Evolutionary conservation across 2,329 filamentous ascomycete genomes (phyloP).

Genomic region (Bertia moriformis): DNA sequence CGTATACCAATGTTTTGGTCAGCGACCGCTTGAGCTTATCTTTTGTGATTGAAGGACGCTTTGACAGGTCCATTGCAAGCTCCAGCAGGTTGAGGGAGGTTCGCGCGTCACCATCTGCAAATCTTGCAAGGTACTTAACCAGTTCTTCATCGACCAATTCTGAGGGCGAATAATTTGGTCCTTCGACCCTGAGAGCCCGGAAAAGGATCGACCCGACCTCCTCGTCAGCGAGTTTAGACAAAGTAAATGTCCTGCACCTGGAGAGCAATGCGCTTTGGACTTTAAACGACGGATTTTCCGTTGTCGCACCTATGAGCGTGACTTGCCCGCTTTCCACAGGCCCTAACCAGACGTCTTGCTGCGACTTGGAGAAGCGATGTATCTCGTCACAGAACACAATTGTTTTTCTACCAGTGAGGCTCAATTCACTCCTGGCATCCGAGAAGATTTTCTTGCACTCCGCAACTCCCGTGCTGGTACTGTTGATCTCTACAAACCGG

Average conservation of each 20-base stretch:
- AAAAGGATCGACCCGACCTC: constrained; percentile 61
- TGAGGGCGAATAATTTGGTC: constrained; percentile 20
- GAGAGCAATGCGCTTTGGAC: constrained; percentile 77
- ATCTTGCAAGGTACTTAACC: constrained; percentile 67
- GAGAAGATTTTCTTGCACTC: constrained; percentile 87
- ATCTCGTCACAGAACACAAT: constrained; percentile 98
- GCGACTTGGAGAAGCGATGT: constrained; percentile 76
- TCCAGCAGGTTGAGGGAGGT: constrained; percentile 88
- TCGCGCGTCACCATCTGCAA: constrained; percentile 82
- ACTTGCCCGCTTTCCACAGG: constrained; percentile 84
- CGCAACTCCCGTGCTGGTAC: constrained; percentile 71
- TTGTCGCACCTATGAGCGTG: constrained; percentile 86
- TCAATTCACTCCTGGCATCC: constrained; percentile 68
- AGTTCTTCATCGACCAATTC: constrained; percentile 64
- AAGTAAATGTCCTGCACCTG: constrained; percentile 77
- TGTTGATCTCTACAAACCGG: constrained; percentile 91
- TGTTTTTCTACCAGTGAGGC: constrained; percentile 73
- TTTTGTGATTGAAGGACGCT: constrained; percentile 44
- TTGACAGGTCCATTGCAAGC: constrained; percentile 56
- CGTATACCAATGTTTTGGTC: constrained; percentile 87
- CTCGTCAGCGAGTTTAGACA: constrained; percentile 58
- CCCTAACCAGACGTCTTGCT: constrained; percentile 88
- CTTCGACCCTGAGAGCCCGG: constrained; percentile 55
- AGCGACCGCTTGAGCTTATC: constrained; percentile 67
- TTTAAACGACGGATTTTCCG: constrained; percentile 92